Percentiles rank a stretch among this genome's conserved stretches.
phyloP scores from a whole-genome alignment of 495 filamentous ascomycete genomes.

The Penicillium tannophilum region DNA sequence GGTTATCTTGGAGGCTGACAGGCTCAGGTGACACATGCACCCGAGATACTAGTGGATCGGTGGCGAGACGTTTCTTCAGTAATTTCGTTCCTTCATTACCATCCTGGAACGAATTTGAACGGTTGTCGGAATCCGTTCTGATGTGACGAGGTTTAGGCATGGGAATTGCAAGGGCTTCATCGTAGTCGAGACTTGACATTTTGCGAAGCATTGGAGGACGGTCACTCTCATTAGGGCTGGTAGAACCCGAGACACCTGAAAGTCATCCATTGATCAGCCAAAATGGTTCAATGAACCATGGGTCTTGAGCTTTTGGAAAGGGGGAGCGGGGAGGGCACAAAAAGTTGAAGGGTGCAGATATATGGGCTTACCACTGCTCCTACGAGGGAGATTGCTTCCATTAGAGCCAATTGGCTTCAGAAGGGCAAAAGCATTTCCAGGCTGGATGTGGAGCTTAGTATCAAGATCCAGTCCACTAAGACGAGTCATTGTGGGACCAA shows the following conservation, averaged over 20 bases:
- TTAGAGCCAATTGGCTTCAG: constrained; percentile 17
- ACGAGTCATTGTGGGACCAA: not conserved
- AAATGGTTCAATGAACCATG: not conserved
- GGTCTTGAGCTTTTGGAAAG: not conserved
- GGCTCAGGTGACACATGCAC: not conserved
- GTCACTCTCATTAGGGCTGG: not conserved
- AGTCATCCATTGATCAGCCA: too few species aligned
- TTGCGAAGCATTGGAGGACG: constrained; percentile 18
- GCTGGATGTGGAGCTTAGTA: not conserved
- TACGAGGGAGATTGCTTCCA: constrained; percentile 7
- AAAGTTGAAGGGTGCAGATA: not conserved
- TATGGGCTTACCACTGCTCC: constrained; percentile 10
- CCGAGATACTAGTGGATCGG: constrained; percentile 11
- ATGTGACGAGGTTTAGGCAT: constrained; percentile 34
- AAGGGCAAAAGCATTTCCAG: constrained; percentile 36
- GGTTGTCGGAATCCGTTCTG: not conserved
- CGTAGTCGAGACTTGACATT: constrained; percentile 30
- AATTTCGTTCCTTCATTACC: not conserved
- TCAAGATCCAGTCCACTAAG: not conserved
- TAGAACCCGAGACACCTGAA: constrained; percentile 3
- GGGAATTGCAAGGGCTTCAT: constrained; percentile 32
- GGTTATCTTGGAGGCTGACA: not conserved
- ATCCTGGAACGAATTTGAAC: not conserved
- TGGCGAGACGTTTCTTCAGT: constrained; percentile 22
- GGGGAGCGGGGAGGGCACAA: not conserved